A percentile compares a stretch with the other conserved stretches of the same genome.
phyloP scores from a whole-genome alignment of 495 filamentous ascomycete species.

The Penicillium canescens region DNA sequence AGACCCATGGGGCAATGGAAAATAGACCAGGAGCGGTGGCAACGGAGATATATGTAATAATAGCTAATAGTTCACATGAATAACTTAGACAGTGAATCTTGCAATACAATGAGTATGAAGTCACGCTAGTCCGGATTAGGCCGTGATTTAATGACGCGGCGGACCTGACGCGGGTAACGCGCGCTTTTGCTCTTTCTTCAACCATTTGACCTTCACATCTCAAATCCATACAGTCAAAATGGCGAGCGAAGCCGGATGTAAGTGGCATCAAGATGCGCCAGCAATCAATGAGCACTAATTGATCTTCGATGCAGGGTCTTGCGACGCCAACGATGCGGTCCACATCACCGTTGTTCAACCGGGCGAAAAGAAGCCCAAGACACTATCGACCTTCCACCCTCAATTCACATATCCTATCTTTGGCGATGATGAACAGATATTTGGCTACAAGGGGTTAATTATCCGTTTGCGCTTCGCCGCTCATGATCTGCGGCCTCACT shows the following conservation, averaged over 20 bases:
- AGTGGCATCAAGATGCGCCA: conserved; percentile 6
- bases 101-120: too few species aligned
- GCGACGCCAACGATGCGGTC: conserved; percentile 72
- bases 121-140: conserved; percentile 1
- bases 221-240: conserved; percentile 27
- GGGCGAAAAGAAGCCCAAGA: conserved; percentile 52
- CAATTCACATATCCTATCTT: conserved; percentile 91
- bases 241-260: conserved; percentile 54
- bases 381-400: conserved; percentile 71
- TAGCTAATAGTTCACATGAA: conserved; percentile 22
- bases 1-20: conserved; percentile 3
- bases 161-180: conserved; percentile 21
- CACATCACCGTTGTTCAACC: conserved; percentile 68
- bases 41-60: conserved; percentile 1
- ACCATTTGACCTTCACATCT: background rate
- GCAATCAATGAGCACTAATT: conserved; percentile 7
- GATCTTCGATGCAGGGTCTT: conserved; percentile 58
- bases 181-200: conserved; percentile 6
- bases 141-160: too few species aligned
- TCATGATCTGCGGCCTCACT: conserved; percentile 74
- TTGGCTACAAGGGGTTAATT: conserved; percentile 80
- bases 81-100: too few species aligned
- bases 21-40: conserved; percentile 4
- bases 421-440: conserved; percentile 85
- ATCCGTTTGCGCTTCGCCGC: conserved; percentile 78